These are phyloP conservation scores for Coemansia aciculifera DNA, from an alignment of 192 early-diverging fungal species.

Conservation along the genomic window DNA sequence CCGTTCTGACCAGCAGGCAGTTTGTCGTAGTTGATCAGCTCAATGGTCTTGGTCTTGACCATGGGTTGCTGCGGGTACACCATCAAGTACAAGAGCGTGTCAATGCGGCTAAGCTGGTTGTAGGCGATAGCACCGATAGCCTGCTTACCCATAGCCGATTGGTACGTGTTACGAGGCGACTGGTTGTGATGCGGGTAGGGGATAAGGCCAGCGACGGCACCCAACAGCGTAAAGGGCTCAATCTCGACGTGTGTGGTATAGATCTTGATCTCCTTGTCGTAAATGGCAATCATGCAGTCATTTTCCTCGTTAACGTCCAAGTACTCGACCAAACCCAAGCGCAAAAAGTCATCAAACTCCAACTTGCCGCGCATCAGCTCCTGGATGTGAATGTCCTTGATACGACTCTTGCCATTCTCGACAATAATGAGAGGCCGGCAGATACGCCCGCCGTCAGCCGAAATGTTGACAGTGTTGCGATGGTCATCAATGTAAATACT, in stretches of 20 bases:
- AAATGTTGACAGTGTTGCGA: conserved; percentile 92
- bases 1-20: conserved; percentile 98
- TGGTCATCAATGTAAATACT: conserved; percentile 84
- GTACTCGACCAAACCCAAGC: conserved; percentile 86
- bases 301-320: conserved; percentile 99
- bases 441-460: conserved; percentile 94
- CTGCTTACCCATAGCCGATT: conserved; percentile 99
- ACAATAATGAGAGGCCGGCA: conserved; percentile 94
- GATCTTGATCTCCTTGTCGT: conserved; percentile 84
- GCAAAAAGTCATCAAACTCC: conserved; percentile 73
- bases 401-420: conserved; percentile 63
- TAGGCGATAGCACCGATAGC: conserved; percentile 99
- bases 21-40: conserved; percentile 93
- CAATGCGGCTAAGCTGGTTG: conserved; percentile 93
- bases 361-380: conserved; percentile 57
- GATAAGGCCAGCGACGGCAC: conserved; percentile 97
- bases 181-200: conserved; percentile 99
- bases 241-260: conserved; percentile 94
- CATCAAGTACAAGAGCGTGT: conserved; percentile 95
- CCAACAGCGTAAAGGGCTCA: conserved; percentile 98
- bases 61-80: conserved; percentile 99
- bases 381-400: conserved; percentile 67
- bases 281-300: conserved; percentile 97
- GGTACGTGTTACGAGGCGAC: conserved; percentile 99
- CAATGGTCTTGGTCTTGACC: conserved; percentile 91